Evolutionary conservation across 441 rosid genomes (phyloP).

Genomic region (Biscutella laevigata): DNA sequence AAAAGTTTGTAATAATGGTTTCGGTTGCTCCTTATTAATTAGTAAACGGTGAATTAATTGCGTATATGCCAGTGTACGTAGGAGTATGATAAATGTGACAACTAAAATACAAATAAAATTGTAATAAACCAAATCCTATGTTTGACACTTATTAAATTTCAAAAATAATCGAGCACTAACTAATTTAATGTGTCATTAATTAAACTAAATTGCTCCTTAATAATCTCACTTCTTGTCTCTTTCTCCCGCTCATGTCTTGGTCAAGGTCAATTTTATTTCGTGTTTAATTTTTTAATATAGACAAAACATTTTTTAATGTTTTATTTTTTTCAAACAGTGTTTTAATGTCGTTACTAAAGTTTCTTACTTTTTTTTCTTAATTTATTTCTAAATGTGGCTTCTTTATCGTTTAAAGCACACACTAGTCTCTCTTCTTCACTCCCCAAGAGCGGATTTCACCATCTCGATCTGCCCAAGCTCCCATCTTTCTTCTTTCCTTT

Average conservation of each 20-base stretch:
- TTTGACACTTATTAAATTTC: constrained; percentile 6
- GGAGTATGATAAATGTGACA: constrained; percentile 14
- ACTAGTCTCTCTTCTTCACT: constrained; percentile 31
- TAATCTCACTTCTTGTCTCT: neutral
- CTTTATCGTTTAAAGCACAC: constrained; percentile 31
- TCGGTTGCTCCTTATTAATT: constrained; percentile 19
- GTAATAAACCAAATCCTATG: constrained; percentile 15
- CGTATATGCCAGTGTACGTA: neutral
- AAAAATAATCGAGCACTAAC: neutral
- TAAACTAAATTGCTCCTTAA: neutral
- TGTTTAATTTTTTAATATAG: neutral
- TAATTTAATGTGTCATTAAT: neutral
- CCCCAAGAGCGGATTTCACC: constrained; percentile 19
- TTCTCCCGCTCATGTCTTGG: neutral
- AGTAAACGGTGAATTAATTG: constrained; percentile 15
- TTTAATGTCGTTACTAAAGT: constrained; percentile 19
- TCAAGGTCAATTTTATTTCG: constrained; percentile 16
- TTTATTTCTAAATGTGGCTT: constrained; percentile 14
- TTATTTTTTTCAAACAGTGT: neutral
- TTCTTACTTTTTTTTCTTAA: neutral
- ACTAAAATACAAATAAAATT: neutral
- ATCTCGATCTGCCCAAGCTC: constrained; percentile 30
- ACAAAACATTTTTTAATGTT: neutral
- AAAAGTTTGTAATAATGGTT: constrained; percentile 18
- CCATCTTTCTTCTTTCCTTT: constrained; percentile 7